Conservation (phyloP, 2,329 filamentous ascomycete genomes). For the Exophiala mesophila region DNA sequence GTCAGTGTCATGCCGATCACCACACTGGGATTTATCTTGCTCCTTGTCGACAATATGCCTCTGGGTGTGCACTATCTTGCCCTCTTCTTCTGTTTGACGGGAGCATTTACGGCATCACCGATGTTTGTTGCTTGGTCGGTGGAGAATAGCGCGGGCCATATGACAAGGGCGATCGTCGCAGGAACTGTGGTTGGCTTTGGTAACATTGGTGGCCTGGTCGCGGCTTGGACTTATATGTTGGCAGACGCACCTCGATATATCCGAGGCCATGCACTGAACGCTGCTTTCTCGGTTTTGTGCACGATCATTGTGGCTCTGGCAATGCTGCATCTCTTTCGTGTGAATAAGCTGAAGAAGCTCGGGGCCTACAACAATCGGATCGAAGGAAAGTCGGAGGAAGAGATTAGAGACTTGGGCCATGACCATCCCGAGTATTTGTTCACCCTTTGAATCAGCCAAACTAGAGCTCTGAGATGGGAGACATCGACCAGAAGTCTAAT, state of each 20-base stretch:
- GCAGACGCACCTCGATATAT: constrained; percentile 1
- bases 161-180: neutral
- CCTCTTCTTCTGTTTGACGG: neutral
- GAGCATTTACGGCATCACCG: neutral
- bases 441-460: too few relatives aligned
- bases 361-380: constrained; percentile 25
- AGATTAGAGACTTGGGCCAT: constrained; percentile 30
- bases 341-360: constrained; percentile 28
- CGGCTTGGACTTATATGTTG: constrained; percentile 1
- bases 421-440: constrained; percentile 29
- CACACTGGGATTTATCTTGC: constrained; percentile 4
- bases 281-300: neutral
- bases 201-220: neutral
- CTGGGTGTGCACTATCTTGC: constrained; percentile 1
- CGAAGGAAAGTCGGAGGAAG: constrained; percentile 30
- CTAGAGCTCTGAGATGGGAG: too few relatives aligned
- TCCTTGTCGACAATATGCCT: neutral
- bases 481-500: constrained; percentile 3
- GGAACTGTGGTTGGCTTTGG: constrained; percentile 1
- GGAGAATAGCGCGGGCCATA: constrained; percentile 2
- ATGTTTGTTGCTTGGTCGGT: constrained; percentile 3
- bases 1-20: neutral
- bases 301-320: neutral
- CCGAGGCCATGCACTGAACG: neutral
- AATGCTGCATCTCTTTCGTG: constrained; percentile 12